phyloP scores from a whole-genome alignment of 2,329 filamentous ascomycete genomes.

The Trichophyton verrucosum region DNA sequence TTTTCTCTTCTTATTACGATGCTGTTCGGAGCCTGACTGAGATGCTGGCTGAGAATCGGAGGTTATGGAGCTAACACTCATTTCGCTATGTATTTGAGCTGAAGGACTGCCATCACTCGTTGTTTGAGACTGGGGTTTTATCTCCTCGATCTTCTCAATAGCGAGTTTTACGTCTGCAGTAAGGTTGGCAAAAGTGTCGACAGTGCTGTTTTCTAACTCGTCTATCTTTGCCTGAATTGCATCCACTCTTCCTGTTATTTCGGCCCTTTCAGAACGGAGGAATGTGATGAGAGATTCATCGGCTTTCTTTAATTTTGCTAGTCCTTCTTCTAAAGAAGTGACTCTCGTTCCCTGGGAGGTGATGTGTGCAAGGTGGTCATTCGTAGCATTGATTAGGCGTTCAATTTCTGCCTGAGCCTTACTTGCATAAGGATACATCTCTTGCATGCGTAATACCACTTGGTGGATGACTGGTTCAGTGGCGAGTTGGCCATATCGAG shows the following conservation, averaged over 20 bases:
- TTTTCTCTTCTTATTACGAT: neutral
- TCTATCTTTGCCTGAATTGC: neutral
- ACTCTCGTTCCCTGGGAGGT: neutral
- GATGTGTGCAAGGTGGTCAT: neutral
- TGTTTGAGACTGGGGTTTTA: neutral
- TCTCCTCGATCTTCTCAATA: neutral
- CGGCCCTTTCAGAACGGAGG: neutral
- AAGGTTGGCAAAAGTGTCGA: neutral
- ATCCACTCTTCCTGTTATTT: neutral
- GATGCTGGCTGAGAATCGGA: neutral
- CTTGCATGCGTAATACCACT: conserved; percentile 24
- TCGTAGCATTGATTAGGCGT: neutral
- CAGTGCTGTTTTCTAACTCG: neutral
- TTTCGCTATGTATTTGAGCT: neutral
- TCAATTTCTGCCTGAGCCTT: conserved; percentile 16
- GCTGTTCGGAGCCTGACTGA: neutral
- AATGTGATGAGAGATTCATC: neutral
- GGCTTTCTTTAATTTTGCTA: neutral
- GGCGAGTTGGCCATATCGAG: conserved; percentile 39
- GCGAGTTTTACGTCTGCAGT: neutral
- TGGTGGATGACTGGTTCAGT: conserved; percentile 26
- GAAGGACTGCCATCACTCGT: neutral
- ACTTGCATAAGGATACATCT: conserved; percentile 25
- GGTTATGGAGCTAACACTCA: neutral
- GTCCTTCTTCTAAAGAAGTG: neutral